phyloP scores from a whole-genome alignment of 306 rosid species.

The Oxytropis ochrocephala region DNA sequence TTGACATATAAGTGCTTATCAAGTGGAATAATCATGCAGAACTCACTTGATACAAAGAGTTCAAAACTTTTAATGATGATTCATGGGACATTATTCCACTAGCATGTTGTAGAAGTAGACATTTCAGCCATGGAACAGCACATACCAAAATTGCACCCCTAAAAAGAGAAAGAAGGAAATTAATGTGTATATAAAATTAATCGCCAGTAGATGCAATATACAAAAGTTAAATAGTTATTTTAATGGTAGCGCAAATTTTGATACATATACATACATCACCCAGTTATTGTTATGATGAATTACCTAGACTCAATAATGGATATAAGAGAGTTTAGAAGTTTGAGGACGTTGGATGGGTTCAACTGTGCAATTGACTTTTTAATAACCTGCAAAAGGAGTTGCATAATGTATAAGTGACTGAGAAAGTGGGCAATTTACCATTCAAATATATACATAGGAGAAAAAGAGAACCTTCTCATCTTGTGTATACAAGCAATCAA shows the following conservation, averaged over 20 bases:
- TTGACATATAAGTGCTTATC: neutral
- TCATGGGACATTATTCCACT: slow-evolving; percentile 72
- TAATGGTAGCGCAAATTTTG: neutral
- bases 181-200: neutral
- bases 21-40: neutral
- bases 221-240: neutral
- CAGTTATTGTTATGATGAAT: neutral
- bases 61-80: slow-evolving; percentile 61
- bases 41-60: slow-evolving; percentile 75
- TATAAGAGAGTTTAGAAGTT: slow-evolving; percentile 62
- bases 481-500: slow-evolving; percentile 69
- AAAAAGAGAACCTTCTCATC: slow-evolving; percentile 55
- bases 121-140: slow-evolving; percentile 70
- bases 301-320: slow-evolving; percentile 67
- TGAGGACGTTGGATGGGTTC: slow-evolving; percentile 55
- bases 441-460: neutral
- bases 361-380: slow-evolving; percentile 56
- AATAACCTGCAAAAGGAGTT: slow-evolving; percentile 53
- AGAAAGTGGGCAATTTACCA: neutral
- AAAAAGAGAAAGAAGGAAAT: neutral
- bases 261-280: neutral
- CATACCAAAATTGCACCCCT: slow-evolving; percentile 80
- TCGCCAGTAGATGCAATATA: neutral
- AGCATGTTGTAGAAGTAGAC: slow-evolving; percentile 68
- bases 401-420: neutral